A percentile compares a stretch with the other conserved stretches of the same genome.
phyloP scores from a whole-genome alignment of 2,329 filamentous ascomycete genomes.

The Colletotrichum brevisporum region DNA sequence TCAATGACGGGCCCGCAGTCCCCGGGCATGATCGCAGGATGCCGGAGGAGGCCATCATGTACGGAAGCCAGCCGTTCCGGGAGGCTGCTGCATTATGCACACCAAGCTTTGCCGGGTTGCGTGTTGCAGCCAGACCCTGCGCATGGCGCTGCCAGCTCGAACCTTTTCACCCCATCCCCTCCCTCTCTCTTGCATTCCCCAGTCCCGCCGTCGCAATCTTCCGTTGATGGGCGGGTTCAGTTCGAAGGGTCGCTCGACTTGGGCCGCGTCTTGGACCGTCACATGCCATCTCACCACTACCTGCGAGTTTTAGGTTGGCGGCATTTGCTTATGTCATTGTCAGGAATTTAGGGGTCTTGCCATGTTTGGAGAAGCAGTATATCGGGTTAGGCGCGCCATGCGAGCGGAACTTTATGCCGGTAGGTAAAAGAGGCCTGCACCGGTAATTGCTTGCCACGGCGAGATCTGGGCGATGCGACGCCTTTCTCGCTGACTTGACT shows the following conservation, averaged over 20 bases:
- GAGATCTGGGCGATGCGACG: neutral
- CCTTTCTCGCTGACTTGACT: too few species aligned
- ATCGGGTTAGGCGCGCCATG: conserved; percentile 20
- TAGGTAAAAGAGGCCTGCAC: conserved; percentile 20
- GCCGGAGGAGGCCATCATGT: neutral
- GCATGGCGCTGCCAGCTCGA: too few species aligned
- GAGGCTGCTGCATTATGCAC: neutral
- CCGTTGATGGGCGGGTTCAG: too few species aligned
- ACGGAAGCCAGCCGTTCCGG: neutral
- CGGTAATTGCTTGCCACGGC: conserved; percentile 10
- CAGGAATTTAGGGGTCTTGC: conserved; percentile 24
- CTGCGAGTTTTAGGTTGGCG: conserved; percentile 4
- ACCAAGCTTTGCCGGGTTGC: neutral
- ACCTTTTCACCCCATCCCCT: too few species aligned
- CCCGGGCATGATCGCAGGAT: neutral
- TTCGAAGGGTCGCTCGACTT: too few species aligned
- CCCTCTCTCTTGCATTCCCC: neutral
- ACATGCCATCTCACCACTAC: conserved; percentile 13
- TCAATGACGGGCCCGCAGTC: neutral
- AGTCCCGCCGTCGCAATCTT: neutral
- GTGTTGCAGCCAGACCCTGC: neutral
- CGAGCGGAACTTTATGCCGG: conserved; percentile 26
- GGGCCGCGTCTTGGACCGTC: neutral
- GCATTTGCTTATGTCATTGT: conserved; percentile 20
- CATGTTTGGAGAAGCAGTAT: conserved; percentile 11